These are phyloP conservation scores for Stagonosporopsis tanaceti DNA, from an alignment of 2,329 filamentous ascomycete genomes.

Conservation along the genomic window DNA sequence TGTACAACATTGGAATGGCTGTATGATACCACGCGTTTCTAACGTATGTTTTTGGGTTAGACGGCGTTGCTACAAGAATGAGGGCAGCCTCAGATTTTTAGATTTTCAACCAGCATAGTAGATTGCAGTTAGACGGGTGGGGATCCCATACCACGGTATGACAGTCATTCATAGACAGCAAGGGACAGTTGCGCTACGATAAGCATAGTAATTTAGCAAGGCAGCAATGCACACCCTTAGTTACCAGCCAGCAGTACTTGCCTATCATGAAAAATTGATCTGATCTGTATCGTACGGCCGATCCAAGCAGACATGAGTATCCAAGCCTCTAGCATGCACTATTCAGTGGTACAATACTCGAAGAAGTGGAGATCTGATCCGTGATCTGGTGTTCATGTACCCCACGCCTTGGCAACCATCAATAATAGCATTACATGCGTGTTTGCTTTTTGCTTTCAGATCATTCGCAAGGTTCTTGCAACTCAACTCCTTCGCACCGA, in stretches of 20 bases:
- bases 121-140: slow-evolving; percentile 17
- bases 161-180: slow-evolving; percentile 7
- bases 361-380: slow-evolving; percentile 6
- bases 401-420: slow-evolving; percentile 37
- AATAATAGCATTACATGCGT: slow-evolving; percentile 32
- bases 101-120: slow-evolving; percentile 7
- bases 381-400: slow-evolving; percentile 23
- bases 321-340: background rate
- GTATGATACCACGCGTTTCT: slow-evolving; percentile 22
- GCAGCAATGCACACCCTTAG: slow-evolving; percentile 1
- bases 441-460: slow-evolving; percentile 19
- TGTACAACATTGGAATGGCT: slow-evolving; percentile 23
- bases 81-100: slow-evolving; percentile 10
- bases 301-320: background rate
- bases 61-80: slow-evolving; percentile 18
- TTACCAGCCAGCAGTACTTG: background rate
- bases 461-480: background rate
- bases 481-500: slow-evolving; percentile 8
- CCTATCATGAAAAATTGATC: background rate
- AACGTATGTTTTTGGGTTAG: slow-evolving; percentile 23
- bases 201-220: background rate
- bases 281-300: too few relatives aligned
- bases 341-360: background rate
- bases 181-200: background rate
- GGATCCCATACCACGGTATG: slow-evolving; percentile 1